These are phyloP conservation scores for Akanthomyces dipterigenus DNA, from an alignment of 2,329 filamentous ascomycete species.

Conservation along the genomic window DNA sequence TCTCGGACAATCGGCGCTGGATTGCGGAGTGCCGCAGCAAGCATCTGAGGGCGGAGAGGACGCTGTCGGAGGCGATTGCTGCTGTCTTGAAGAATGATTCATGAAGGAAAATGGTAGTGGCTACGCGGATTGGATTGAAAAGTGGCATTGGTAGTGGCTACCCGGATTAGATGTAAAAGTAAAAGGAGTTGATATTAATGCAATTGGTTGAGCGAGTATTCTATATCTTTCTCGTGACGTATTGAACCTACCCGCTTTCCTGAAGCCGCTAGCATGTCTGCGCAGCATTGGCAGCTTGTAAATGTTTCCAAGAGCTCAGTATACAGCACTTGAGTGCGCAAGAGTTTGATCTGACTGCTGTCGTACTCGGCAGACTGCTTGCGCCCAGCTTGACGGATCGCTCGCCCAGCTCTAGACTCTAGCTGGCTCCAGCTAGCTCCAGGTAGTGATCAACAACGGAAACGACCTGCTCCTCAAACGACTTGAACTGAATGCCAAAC, in stretches of 20 bases:
- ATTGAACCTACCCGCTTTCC: no score
- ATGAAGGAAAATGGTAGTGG: no score
- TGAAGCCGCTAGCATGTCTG: no score
- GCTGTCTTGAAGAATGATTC: background rate
- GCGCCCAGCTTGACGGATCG: no score
- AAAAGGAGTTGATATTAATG: background rate
- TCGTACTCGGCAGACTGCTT: no score
- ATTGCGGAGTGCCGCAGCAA: background rate
- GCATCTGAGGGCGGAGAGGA: background rate
- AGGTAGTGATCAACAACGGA: slow-evolving; percentile 29
- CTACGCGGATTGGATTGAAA: no score
- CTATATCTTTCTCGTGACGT: no score
- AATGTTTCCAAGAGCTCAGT: no score
- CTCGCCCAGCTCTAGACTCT: background rate
- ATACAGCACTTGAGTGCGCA: no score
- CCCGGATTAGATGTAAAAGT: background rate
- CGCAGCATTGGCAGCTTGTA: no score
- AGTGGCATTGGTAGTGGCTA: no score
- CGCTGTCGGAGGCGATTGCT: background rate
- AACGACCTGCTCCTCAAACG: slow-evolving; percentile 28
- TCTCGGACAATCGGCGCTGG: slow-evolving; percentile 6
- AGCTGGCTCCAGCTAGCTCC: slow-evolving; percentile 16
- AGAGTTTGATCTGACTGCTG: no score
- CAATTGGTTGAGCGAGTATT: background rate
- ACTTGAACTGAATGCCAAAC: slow-evolving; percentile 26